Evolutionary conservation across 768 basidiomycete genomes (phyloP).

Genomic region (Lactarius evosmus): DNA sequence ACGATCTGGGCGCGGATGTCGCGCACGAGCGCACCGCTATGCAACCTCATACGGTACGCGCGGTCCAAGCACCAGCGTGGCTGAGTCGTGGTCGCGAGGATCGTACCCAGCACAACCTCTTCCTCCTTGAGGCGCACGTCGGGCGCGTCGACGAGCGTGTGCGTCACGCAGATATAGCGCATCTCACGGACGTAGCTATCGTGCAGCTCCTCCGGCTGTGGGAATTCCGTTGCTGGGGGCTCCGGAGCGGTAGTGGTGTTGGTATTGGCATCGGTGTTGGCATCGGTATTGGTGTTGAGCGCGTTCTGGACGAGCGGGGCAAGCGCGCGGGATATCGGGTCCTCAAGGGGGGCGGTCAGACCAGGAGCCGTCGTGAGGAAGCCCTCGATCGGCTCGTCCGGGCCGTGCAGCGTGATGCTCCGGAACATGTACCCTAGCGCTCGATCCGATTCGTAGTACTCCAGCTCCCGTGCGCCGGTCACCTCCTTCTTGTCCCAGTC

Average conservation of each 20-base stretch:
- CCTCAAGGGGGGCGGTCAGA: background rate
- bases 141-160: constrained; percentile 55
- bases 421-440: constrained; percentile 50
- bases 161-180: too few species aligned
- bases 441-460: constrained; percentile 68
- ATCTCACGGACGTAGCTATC: constrained; percentile 52
- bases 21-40: constrained; percentile 49
- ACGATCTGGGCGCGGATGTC: constrained; percentile 44
- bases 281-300: background rate
- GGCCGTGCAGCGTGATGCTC: background rate
- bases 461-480: constrained; percentile 46
- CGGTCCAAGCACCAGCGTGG: constrained; percentile 56
- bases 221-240: background rate
- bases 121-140: constrained; percentile 60
- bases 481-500: background rate
- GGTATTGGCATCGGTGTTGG: too few species aligned
- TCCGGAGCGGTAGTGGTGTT: too few species aligned
- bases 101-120: constrained; percentile 71
- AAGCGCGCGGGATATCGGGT: constrained; percentile 14
- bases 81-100: constrained; percentile 65
- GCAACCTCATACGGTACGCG: constrained; percentile 59
- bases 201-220: constrained; percentile 32
- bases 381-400: background rate
- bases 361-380: background rate
- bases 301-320: constrained; percentile 4